Evolutionary conservation across 768 basidiomycete genomes (phyloP).

Genomic region (Leccinum ochraceum): DNA sequence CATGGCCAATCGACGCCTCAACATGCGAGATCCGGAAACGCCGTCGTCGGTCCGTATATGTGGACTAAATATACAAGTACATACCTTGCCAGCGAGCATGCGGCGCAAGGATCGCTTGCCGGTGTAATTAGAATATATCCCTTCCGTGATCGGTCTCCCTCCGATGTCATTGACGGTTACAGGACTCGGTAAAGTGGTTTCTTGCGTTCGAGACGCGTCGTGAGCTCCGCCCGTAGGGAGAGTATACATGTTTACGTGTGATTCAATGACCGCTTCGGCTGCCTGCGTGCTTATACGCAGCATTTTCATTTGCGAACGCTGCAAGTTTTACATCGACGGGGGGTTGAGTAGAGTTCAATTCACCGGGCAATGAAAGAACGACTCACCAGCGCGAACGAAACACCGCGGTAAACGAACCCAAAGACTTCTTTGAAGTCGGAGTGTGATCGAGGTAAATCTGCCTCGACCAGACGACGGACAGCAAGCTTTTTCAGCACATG

Average conservation of each 20-base stretch:
- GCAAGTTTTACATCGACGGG: background rate
- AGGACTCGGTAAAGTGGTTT: background rate
- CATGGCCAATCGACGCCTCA: background rate
- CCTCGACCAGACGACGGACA: slow-evolving; percentile 32
- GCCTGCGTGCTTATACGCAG: slow-evolving; percentile 23
- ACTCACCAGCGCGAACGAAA: slow-evolving; percentile 43
- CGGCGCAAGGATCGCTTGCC: background rate
- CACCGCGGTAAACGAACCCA: slow-evolving; percentile 41
- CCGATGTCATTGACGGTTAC: slow-evolving; percentile 10
- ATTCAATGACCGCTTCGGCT: slow-evolving; percentile 36
- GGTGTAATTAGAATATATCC: background rate
- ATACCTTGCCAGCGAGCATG: background rate
- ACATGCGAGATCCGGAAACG: background rate
- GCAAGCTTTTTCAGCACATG: slow-evolving; percentile 43
- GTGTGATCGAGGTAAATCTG: slow-evolving; percentile 38
- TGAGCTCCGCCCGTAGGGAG: background rate
- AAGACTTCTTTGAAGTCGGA: slow-evolving; percentile 43
- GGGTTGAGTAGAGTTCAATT: background rate
- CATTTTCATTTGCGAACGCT: slow-evolving; percentile 34
- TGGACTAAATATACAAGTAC: background rate
- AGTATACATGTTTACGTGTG: slow-evolving; percentile 41
- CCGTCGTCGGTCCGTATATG: too few species aligned
- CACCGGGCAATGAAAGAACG: background rate
- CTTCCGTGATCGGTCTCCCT: slow-evolving; percentile 4
- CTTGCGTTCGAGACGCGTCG: slow-evolving; percentile 1